Evolutionary conservation across 257 asterid species (phyloP), one percentile per base, ranked within the genome.

Genomic region (Nicotiana otophora): DNA sequence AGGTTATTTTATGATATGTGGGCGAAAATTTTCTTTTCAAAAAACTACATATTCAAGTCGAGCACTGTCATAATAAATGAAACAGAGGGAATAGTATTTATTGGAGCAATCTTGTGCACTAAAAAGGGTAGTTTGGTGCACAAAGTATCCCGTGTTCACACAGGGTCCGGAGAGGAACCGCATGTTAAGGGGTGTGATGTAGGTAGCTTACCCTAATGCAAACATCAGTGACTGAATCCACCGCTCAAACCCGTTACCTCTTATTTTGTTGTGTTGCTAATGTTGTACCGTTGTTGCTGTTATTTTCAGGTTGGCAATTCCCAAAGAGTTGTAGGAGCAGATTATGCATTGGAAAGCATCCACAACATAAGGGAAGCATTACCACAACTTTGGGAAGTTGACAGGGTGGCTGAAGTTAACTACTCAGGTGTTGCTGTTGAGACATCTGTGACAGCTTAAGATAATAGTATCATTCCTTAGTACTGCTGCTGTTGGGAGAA

Each of bases 291-390:
- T 65, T 19, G 19, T 8, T 54, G 82, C 11, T 33, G 54, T 65
- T 79, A 11, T 74, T 5, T 82, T 76, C 92, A 94, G 99, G 91
- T 94, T 14, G 98, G 99, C 19, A 92, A 88, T 81, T 90, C 97
- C 2, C 98, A 94, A 65, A 93, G 96, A 65, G 97, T 89, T 75
- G 92, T 89, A 87, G 98, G 98, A 33, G 95, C 98, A 42, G 98
- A 96, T 86, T 94, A 93, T 57, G 99, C 92, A 14, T 77, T 96
- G 5, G 99, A 93, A 88, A 96, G 97, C 87, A 93, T 96, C 61
- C 98, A 94, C 77, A 94, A 94, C 89, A 90, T 96, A 3, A 88
- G 90, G 82, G 98, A 96, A 89, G 99, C 98, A 10, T 86, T 94
- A 23, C 99, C 99, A 16, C 94, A 96, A 87, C 93, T 96, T 6